A percentile compares a stretch with the other conserved stretches of the same genome.
These are phyloP conservation scores for Biscutella laevigata DNA, from an alignment of 441 rosid species.

Conservation along the genomic window DNA sequence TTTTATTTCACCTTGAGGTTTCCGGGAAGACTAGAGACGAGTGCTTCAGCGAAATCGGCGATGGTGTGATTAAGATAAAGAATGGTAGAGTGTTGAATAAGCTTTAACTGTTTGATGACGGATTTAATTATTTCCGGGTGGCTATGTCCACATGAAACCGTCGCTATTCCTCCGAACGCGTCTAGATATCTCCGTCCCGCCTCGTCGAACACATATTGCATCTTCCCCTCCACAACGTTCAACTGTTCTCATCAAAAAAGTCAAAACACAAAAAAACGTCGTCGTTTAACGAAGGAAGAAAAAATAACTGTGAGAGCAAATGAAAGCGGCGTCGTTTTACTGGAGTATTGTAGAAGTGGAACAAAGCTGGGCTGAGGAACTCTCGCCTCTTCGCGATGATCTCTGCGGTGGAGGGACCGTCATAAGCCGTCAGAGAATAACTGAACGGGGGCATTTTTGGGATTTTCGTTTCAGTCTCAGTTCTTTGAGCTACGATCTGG, in stretches of 20 bases:
- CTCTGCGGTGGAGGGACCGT: constrained; percentile 70
- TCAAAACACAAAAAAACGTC: not conserved
- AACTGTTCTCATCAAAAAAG: constrained; percentile 32
- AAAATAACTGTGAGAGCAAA: not conserved
- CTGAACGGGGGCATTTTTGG: constrained; percentile 63
- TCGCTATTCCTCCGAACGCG: constrained; percentile 84
- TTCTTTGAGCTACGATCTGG: constrained; percentile 28
- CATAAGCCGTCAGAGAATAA: constrained; percentile 59
- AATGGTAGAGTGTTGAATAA: constrained; percentile 70
- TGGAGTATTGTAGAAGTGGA: constrained; percentile 51
- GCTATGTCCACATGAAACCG: constrained; percentile 86
- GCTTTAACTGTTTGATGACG: constrained; percentile 50
- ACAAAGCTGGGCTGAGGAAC: constrained; percentile 73
- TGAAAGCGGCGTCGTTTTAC: constrained; percentile 27
- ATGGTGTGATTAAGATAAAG: constrained; percentile 71
- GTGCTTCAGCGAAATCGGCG: constrained; percentile 73
- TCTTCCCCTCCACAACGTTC: constrained; percentile 78
- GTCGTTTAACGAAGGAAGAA: not conserved
- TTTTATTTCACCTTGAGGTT: constrained; percentile 57
- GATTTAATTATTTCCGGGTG: constrained; percentile 71
- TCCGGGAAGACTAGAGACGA: constrained; percentile 72
- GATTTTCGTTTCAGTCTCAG: constrained; percentile 24
- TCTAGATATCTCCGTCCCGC: constrained; percentile 69
- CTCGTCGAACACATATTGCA: constrained; percentile 83
- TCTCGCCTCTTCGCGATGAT: constrained; percentile 52